Evolutionary conservation across 768 basidiomycete species (phyloP), one percentile per base, ranked within the genome.

Genomic region (Hydnomerulius pinastri): DNA sequence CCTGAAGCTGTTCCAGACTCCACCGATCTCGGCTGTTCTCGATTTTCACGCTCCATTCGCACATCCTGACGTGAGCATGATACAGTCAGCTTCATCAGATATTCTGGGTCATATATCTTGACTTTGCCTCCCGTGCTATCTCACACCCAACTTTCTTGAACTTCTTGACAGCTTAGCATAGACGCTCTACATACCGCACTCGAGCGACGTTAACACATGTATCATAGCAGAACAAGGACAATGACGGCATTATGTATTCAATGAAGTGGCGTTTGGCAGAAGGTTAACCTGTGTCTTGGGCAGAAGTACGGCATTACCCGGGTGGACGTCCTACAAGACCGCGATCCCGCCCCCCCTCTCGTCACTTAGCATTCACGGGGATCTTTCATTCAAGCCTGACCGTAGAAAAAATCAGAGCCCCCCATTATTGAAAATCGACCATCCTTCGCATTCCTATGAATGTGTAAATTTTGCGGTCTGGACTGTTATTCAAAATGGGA

Each of bases 81-180:
- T 10, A 20, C n/a, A 13, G 50, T 49, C 42, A 18, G 43, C 28
- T 11, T 28, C 18, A 20, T 27, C 38, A 45, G 35, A 42, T 27
- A 28, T 30, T 21, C 30, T 2, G 27, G 40, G 55, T 61, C 37
- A 46, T 35, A 50, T 23, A 37, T 37, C 11, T 35, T 39, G 10
- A 4, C 28, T 35, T 32, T 49, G 39, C 43, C 29, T 21, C 36
- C 44, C 43, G 35, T 42, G 36, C 17, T 42, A 39, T 44, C 47
- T 40, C 55, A 46, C 47, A 17, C 45, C 48, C 40, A n/a, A 36
- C 42, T 38, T 53, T 66, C 32, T 57, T 55, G 43, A 2, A 18
- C n/a, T 57, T 57, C 35, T 62, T 59, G 59, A 21, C 25, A 25
- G 21, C 40, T 49, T 32, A 33, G 27, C n/a, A 52, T 45, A 49